Conservation (phyloP, 1,139 yeast genomes). For the Ogataea hybrid region DNA sequence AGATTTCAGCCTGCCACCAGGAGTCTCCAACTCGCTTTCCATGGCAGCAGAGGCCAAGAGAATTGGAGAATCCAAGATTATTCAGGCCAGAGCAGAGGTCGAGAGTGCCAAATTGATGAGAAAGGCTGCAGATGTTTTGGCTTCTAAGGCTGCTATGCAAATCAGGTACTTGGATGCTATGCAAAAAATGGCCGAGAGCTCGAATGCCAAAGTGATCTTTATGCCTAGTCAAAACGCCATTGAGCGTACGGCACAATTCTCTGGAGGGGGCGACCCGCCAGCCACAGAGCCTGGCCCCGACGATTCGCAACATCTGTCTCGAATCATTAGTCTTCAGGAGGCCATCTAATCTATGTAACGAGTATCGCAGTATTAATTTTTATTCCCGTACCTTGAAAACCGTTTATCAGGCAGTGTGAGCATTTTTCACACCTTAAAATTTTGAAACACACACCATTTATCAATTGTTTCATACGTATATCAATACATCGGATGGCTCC, state of each 20-base stretch:
- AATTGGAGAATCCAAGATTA: conserved; percentile 75
- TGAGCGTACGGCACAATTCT: conserved; percentile 27
- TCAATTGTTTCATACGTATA: neutral
- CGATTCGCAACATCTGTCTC: conserved; percentile 7
- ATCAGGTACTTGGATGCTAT: conserved; percentile 79
- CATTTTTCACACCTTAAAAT: conserved; percentile 4
- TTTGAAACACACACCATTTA: conserved; percentile 4
- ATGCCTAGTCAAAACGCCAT: conserved; percentile 56
- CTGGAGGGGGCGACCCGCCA: conserved; percentile 14
- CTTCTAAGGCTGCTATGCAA: conserved; percentile 78
- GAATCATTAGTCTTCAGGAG: conserved; percentile 10
- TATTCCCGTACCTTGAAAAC: conserved; percentile 3
- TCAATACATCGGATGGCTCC: neutral
- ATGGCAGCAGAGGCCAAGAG: conserved; percentile 78
- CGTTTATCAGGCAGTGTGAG: neutral
- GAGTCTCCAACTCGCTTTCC: conserved; percentile 61
- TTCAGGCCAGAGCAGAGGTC: conserved; percentile 74
- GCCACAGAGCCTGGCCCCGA: conserved; percentile 1
- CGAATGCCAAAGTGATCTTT: conserved; percentile 67
- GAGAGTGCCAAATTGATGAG: conserved; percentile 77
- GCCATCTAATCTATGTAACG: conserved; percentile 1
- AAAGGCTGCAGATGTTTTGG: conserved; percentile 74
- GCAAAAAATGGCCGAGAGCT: conserved; percentile 65
- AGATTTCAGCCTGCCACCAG: conserved; percentile 57
- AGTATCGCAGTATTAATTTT: neutral